Percentiles rank a stretch among this genome's conserved stretches.
phyloP scores from a whole-genome alignment of 169 alveolate genomes.

The Miamiensis avidus region DNA sequence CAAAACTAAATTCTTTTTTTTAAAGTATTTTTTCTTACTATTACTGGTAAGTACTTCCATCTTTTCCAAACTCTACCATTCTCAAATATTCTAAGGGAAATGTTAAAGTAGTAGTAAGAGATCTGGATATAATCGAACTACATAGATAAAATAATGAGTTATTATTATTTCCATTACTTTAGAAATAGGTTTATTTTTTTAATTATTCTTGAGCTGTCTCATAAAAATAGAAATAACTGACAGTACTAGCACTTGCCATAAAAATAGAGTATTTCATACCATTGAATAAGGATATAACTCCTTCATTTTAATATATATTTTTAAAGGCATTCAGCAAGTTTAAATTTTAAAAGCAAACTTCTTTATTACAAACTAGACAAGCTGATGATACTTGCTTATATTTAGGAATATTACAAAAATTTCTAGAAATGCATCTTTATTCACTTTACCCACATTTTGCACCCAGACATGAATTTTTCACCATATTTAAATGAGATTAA shows the following conservation, averaged over 20 bases:
- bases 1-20: slow-evolving; percentile 17
- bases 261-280: slow-evolving; percentile 12
- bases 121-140: slow-evolving; percentile 24
- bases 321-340: too few relatives aligned
- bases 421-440: not conserved
- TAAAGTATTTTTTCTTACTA: too few relatives aligned
- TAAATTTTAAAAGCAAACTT: too few relatives aligned
- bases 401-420: too few relatives aligned
- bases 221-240: slow-evolving; percentile 14
- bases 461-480: slow-evolving; percentile 11
- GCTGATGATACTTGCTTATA: too few relatives aligned
- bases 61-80: slow-evolving; percentile 21
- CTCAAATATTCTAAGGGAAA: slow-evolving; percentile 50
- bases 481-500: slow-evolving; percentile 6
- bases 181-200: not conserved
- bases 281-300: slow-evolving; percentile 9
- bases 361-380: too few relatives aligned
- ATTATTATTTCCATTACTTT: too few relatives aligned
- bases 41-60: slow-evolving; percentile 37
- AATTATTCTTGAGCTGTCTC: slow-evolving; percentile 1
- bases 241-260: slow-evolving; percentile 11
- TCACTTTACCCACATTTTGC: not conserved
- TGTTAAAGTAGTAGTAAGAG: slow-evolving; percentile 43
- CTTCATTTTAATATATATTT: too few relatives aligned
- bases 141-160: slow-evolving; percentile 10